phyloP scores from a whole-genome alignment of 2,329 filamentous ascomycete genomes.

The Claviceps sp. region DNA sequence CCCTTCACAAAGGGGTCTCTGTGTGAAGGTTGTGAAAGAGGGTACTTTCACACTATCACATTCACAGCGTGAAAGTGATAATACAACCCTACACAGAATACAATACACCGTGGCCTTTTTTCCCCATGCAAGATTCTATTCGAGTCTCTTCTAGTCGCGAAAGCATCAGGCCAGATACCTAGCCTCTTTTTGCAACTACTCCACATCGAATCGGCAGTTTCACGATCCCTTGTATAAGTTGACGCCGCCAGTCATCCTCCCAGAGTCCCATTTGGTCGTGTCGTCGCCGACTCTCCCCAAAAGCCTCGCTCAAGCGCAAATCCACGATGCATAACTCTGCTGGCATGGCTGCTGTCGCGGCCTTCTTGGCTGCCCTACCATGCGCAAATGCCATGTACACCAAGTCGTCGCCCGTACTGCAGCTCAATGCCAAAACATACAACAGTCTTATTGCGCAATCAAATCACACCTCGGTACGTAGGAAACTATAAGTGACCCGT shows the following conservation, averaged over 20 bases:
- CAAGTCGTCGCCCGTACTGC: conserved; percentile 76
- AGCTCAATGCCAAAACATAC: conserved; percentile 68
- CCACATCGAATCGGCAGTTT: not conserved
- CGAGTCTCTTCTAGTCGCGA: not conserved
- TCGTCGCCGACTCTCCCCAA: not conserved
- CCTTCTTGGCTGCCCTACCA: conserved; percentile 52
- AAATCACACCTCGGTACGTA: conserved; percentile 76
- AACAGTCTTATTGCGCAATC: conserved; percentile 73
- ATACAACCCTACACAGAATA: no score
- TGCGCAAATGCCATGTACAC: conserved; percentile 63
- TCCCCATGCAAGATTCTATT: not conserved
- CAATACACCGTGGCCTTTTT: conserved; percentile 18
- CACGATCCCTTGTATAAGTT: not conserved
- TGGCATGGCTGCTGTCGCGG: conserved; percentile 30
- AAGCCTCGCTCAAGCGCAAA: not conserved
- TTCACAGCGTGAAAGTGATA: no score
- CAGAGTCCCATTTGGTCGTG: not conserved
- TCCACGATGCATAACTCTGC: conserved; percentile 38
- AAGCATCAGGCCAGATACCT: conserved; percentile 1
- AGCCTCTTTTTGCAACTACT: not conserved
- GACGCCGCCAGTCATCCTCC: not conserved
- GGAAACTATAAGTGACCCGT: not conserved
- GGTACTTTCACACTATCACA: no score
- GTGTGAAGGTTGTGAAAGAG: no score
- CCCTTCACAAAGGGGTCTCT: no score